Conservation (phyloP, 257 asterid genomes). For the Jaltomata sinuosa region DNA sequence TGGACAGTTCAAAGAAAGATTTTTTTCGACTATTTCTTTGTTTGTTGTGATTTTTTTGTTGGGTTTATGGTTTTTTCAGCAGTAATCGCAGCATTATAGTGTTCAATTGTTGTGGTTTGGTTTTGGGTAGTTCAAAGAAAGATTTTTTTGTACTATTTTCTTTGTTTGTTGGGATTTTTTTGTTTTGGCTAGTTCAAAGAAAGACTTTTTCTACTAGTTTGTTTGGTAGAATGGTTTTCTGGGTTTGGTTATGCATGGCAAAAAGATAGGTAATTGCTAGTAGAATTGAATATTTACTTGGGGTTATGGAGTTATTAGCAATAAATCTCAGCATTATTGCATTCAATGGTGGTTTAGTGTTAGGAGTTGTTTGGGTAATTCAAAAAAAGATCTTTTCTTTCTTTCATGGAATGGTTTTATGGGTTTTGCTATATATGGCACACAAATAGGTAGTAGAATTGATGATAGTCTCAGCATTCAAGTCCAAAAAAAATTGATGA, state of each 20-base stretch:
- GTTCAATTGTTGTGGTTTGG: too few species aligned
- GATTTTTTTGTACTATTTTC: not conserved
- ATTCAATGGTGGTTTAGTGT: too few species aligned
- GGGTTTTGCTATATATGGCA: too few species aligned
- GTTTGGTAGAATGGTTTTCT: not conserved
- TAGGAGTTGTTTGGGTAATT: too few species aligned
- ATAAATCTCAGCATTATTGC: not conserved
- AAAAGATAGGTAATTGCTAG: not conserved
- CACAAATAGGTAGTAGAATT: not conserved
- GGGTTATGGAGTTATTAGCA: not conserved
- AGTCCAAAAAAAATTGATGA: too few species aligned
- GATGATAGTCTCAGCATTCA: not conserved
- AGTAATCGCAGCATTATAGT: too few species aligned
- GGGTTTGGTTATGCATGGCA: not conserved
- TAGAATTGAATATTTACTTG: not conserved
- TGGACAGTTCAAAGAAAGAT: not conserved
- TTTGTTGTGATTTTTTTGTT: not conserved
- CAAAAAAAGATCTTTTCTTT: too few species aligned
- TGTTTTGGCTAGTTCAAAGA: too few species aligned
- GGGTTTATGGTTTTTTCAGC: too few species aligned
- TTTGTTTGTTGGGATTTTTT: too few species aligned
- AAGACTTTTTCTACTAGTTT: not conserved
- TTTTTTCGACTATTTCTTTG: not conserved
- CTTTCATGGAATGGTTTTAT: too few species aligned
- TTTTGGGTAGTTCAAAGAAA: too few species aligned